These are phyloP conservation scores for Colletotrichum coccodes DNA, from an alignment of 2,329 filamentous ascomycete species.

Conservation along the genomic window DNA sequence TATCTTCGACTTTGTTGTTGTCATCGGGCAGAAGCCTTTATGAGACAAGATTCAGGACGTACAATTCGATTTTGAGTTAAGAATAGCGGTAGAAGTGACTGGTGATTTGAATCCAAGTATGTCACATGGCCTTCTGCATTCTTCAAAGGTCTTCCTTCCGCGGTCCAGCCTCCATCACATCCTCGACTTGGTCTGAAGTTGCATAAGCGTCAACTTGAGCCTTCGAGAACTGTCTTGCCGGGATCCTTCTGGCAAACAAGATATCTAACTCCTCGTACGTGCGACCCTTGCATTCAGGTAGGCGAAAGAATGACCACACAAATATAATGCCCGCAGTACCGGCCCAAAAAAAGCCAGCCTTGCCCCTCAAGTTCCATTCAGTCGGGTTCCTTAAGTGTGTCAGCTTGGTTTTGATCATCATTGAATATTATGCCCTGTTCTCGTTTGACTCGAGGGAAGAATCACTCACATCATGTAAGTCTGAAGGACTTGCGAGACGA, in stretches of 20 bases:
- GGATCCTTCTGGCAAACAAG: conserved; percentile 55
- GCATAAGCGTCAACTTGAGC: conserved; percentile 43
- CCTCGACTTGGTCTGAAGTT: not conserved
- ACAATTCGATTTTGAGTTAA: too few species aligned
- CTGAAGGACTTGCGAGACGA: conserved; percentile 49
- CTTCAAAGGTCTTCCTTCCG: not conserved
- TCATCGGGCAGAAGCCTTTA: conserved; percentile 41
- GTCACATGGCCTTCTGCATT: not conserved
- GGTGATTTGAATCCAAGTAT: too few species aligned
- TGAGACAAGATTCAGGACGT: too few species aligned
- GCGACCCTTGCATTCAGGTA: conserved; percentile 62
- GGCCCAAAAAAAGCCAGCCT: conserved; percentile 56
- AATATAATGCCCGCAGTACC: conserved; percentile 54
- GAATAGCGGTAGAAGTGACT: not conserved
- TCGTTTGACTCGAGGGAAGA: not conserved
- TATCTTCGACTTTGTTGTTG: conserved; percentile 42
- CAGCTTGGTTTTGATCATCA: not conserved
- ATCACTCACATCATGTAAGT: conserved; percentile 41
- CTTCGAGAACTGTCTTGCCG: conserved; percentile 50
- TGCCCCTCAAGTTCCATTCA: conserved; percentile 51
- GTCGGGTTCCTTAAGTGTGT: conserved; percentile 37
- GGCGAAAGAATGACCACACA: conserved; percentile 60
- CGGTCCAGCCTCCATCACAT: not conserved
- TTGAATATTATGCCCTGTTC: not conserved
- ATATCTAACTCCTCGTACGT: conserved; percentile 64